Percentiles rank a stretch among this genome's conserved stretches.
Evolutionary conservation across 169 alveolate species (phyloP).

Genomic region (Plasmodium berghei): DNA sequence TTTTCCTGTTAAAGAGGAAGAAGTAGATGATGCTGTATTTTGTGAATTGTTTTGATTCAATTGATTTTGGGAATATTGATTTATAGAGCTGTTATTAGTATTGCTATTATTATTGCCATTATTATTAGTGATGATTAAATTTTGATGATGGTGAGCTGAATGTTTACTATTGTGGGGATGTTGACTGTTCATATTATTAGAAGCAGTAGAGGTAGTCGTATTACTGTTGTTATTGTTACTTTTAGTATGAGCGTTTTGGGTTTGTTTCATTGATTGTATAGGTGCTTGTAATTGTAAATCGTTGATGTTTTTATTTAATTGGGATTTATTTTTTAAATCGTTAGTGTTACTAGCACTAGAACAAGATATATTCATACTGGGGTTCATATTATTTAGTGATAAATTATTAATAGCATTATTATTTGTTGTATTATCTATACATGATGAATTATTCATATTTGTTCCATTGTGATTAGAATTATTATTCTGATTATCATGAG

Average conservation of each 20-base stretch:
- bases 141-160: constrained; percentile 57
- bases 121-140: constrained; percentile 8
- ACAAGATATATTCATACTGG: constrained; percentile 32
- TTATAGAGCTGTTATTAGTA: constrained; percentile 31
- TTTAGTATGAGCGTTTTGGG: constrained; percentile 19
- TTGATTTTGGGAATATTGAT: constrained; percentile 58
- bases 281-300: constrained; percentile 36
- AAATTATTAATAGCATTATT: constrained; percentile 32
- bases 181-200: background rate
- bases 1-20: constrained; percentile 68
- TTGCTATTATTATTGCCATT: background rate
- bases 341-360: constrained; percentile 3
- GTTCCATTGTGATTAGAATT: constrained; percentile 39
- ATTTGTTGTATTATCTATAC: constrained; percentile 35
- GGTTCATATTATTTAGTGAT: constrained; percentile 34
- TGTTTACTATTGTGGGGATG: constrained; percentile 32
- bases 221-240: constrained; percentile 2
- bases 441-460: constrained; percentile 9
- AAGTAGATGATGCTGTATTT: constrained; percentile 62
- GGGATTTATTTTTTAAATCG: constrained; percentile 64
- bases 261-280: constrained; percentile 34
- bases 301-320: constrained; percentile 54
- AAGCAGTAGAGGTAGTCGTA: background rate
- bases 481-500: constrained; percentile 37
- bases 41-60: constrained; percentile 48